Evolutionary conservation across 2,329 filamentous ascomycete genomes (phyloP).

Genomic region (Colletotrichum gloeosporioides): DNA sequence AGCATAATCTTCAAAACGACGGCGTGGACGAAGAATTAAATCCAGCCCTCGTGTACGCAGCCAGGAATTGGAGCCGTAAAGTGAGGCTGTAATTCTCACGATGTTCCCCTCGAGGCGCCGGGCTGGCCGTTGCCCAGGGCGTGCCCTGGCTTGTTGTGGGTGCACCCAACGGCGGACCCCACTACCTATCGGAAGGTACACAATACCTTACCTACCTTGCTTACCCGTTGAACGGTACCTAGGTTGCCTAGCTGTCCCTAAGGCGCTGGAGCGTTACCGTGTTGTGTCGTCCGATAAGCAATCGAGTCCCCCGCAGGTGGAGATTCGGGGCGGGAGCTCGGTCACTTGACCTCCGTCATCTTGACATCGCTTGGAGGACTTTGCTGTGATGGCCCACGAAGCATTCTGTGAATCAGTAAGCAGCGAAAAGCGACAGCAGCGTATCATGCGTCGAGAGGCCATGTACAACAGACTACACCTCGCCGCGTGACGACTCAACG

Average conservation of each 20-base stretch:
- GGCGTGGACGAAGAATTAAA: not conserved
- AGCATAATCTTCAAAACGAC: not conserved
- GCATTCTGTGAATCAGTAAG: not conserved
- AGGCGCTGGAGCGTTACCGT: not conserved
- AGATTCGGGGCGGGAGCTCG: not conserved
- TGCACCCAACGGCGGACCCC: not conserved
- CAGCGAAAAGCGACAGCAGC: not conserved
- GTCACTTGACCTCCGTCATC: not conserved
- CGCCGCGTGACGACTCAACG: not conserved
- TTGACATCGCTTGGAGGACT: not conserved
- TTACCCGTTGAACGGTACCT: not conserved
- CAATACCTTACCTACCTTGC: not conserved
- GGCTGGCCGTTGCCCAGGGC: slow-evolving; percentile 1
- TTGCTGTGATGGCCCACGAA: not conserved
- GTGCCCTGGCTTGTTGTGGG: not conserved
- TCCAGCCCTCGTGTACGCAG: not conserved
- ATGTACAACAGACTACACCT: not conserved
- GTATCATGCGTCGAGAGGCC: not conserved
- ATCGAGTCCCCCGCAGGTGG: not conserved
- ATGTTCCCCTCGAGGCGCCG: not conserved
- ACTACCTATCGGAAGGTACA: not conserved
- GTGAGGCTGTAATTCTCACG: not conserved
- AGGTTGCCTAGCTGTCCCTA: not conserved
- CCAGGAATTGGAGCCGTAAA: not conserved
- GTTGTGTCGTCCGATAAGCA: not conserved